Evolutionary conservation across 78 protist genomes (phyloP).

Genomic region (Chrysochromulina tobinii): DNA sequence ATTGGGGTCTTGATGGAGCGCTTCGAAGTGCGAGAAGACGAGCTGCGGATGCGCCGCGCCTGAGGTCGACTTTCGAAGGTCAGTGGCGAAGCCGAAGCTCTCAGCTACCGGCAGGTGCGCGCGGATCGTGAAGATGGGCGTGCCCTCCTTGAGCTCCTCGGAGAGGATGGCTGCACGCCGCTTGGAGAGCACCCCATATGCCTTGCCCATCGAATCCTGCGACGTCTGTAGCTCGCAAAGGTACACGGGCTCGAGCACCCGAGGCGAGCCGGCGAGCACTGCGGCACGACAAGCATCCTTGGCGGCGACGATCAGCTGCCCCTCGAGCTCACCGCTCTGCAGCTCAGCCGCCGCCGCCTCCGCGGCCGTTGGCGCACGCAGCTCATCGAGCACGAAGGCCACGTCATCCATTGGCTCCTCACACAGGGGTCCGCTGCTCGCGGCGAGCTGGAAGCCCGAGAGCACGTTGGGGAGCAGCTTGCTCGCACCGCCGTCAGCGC

Average conservation of each 20-base stretch:
- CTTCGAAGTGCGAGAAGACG: constrained; percentile 75
- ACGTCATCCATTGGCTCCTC: constrained; percentile 96
- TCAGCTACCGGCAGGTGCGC: constrained; percentile 87
- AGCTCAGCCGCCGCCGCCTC: background rate
- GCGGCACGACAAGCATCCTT: constrained; percentile 78
- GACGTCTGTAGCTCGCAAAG: constrained; percentile 78
- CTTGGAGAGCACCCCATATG: constrained; percentile 79
- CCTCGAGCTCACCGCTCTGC: constrained; percentile 32
- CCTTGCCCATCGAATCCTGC: constrained; percentile 72
- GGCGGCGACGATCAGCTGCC: constrained; percentile 81
- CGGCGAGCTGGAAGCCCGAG: constrained; percentile 92
- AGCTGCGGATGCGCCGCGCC: constrained; percentile 92
- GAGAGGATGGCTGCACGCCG: constrained; percentile 79
- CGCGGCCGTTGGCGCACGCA: background rate
- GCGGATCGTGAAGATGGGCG: constrained; percentile 72
- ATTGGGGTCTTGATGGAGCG: background rate
- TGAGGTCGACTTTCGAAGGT: constrained; percentile 63
- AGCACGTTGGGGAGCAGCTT: constrained; percentile 39
- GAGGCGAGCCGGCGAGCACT: constrained; percentile 53
- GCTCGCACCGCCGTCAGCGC: too few species aligned
- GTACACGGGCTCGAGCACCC: constrained; percentile 88
- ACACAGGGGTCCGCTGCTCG: constrained; percentile 90
- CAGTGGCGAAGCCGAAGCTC: constrained; percentile 84
- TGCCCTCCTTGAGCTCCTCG: constrained; percentile 87
- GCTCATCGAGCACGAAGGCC: constrained; percentile 55